phyloP scores from a whole-genome alignment of 441 rosid genomes.

The Dalechampia spathulata region DNA sequence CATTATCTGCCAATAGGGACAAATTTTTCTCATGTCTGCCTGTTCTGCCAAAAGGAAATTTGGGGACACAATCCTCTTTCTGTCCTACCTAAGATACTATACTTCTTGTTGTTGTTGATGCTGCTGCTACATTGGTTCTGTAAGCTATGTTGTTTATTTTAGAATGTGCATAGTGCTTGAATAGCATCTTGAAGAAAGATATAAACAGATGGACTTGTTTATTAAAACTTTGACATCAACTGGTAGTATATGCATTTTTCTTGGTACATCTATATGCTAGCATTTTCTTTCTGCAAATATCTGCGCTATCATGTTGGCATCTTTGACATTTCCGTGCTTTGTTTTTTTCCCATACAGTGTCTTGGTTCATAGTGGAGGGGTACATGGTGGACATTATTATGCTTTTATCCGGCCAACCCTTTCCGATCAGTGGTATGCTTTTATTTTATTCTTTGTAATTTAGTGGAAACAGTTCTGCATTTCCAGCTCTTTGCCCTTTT shows the following conservation, averaged over 20 bases:
- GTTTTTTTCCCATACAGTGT: slow-evolving; percentile 42
- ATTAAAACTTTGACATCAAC: background rate
- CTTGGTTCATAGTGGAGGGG: slow-evolving; percentile 89
- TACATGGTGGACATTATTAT: slow-evolving; percentile 91
- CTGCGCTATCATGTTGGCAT: slow-evolving; percentile 6
- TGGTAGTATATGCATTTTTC: background rate
- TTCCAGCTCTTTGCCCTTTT: background rate
- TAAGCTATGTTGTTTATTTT: too few species aligned
- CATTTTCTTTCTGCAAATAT: background rate
- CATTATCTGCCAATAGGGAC: too few species aligned
- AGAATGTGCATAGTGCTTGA: background rate
- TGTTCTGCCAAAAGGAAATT: too few species aligned
- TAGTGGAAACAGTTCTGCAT: background rate
- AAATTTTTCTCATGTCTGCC: too few species aligned
- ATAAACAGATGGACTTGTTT: background rate
- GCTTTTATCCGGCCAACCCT: slow-evolving; percentile 89
- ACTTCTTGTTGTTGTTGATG: too few species aligned
- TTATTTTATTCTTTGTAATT: slow-evolving; percentile 4
- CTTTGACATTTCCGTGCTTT: slow-evolving; percentile 10
- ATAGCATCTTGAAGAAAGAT: background rate
- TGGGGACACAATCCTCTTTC: too few species aligned
- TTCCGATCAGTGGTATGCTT: slow-evolving; percentile 70
- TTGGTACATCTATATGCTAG: background rate
- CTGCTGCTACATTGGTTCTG: too few species aligned
- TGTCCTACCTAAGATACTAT: too few species aligned